Conservation (phyloP, 257 asterid genomes). For the Solanum pennellii region DNA sequence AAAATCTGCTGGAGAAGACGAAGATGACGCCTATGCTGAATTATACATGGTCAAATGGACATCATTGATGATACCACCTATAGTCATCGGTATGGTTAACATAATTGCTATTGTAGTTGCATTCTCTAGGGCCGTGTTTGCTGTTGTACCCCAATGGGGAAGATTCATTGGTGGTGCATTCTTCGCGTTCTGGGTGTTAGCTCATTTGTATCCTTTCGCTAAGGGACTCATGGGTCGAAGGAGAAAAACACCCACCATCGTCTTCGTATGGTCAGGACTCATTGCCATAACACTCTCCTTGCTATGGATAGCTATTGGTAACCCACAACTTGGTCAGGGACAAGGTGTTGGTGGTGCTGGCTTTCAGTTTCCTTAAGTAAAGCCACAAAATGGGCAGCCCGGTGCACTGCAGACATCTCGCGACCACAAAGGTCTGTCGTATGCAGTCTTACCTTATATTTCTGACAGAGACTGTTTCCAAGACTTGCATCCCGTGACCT, state of each 20-base stretch:
- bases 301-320: slow-evolving; percentile 20
- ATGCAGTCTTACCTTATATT: not conserved
- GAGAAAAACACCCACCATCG: slow-evolving; percentile 33
- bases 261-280: slow-evolving; percentile 38
- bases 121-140: slow-evolving; percentile 19
- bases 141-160: slow-evolving; percentile 22
- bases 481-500: not conserved
- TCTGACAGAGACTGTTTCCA: not conserved
- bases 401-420: not conserved
- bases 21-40: slow-evolving; percentile 22
- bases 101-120: slow-evolving; percentile 23
- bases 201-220: slow-evolving; percentile 35
- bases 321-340: not conserved
- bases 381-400: not conserved
- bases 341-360: not conserved
- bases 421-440: not conserved
- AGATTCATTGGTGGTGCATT: slow-evolving; percentile 29
- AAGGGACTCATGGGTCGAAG: slow-evolving; percentile 36
- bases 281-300: slow-evolving; percentile 34
- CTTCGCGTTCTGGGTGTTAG: slow-evolving; percentile 37
- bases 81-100: slow-evolving; percentile 25
- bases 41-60: slow-evolving; percentile 29
- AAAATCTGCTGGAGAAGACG: slow-evolving; percentile 24
- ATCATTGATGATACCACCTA: slow-evolving; percentile 32
- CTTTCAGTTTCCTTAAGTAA: slow-evolving; percentile 7